phyloP scores from a whole-genome alignment of 495 filamentous ascomycete species.

The Letharia columbiana region DNA sequence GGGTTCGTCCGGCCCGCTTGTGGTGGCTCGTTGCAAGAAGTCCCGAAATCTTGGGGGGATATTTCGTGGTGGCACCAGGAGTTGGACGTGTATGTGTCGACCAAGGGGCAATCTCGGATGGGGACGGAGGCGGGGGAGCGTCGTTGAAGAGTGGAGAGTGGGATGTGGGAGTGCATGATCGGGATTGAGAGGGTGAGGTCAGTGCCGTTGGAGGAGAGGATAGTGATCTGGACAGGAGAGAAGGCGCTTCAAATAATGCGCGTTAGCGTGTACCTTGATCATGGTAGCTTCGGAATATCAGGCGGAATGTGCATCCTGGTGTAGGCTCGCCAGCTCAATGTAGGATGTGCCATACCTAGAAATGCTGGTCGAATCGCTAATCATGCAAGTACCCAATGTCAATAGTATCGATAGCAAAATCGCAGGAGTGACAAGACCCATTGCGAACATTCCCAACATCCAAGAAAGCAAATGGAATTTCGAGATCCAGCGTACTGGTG shows the following conservation, averaged over 20 bases:
- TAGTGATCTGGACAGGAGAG: not conserved
- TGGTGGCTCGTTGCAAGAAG: not conserved
- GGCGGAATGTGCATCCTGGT: not conserved
- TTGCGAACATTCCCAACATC: not conserved
- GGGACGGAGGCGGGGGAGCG: not conserved
- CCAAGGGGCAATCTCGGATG: not conserved
- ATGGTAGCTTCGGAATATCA: not conserved
- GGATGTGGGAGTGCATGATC: not conserved
- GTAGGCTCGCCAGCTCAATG: not conserved
- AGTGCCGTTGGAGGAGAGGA: slow-evolving; percentile 5
- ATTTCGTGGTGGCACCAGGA: not conserved
- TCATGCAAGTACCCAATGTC: not conserved
- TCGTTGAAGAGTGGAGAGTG: not conserved
- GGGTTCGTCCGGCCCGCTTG: not conserved
- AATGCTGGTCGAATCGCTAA: not conserved
- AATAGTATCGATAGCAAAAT: not conserved
- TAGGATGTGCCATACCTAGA: not conserved
- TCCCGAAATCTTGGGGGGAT: not conserved
- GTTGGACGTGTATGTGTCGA: too few relatives aligned
- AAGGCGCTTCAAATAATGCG: not conserved
- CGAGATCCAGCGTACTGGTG: not conserved
- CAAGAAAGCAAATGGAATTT: not conserved
- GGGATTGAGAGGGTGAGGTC: not conserved
- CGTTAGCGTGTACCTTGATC: not conserved
- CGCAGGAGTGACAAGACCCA: not conserved